Evolutionary conservation across 2,329 filamentous ascomycete species (phyloP).

Genomic region (Aspergillus sojae): DNA sequence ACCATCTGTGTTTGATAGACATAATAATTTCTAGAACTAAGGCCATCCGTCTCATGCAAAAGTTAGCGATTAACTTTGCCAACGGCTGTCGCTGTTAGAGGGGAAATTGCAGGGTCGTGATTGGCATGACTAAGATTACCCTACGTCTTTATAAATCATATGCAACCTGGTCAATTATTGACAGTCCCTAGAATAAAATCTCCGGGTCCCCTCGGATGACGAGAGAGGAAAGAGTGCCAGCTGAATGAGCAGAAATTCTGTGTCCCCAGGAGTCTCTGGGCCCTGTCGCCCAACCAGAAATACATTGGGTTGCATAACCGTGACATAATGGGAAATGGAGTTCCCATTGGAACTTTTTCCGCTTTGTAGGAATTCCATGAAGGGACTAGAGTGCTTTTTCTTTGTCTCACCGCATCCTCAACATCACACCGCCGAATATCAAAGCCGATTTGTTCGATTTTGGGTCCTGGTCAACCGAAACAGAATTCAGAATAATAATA

Average conservation of each 20-base stretch:
- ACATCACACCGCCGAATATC: constrained; percentile 9
- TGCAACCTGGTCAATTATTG: constrained; percentile 1
- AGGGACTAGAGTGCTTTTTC: background rate
- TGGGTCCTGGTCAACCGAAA: background rate
- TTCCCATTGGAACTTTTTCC: background rate
- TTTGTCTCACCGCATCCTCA: constrained; percentile 9
- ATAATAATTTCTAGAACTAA: background rate
- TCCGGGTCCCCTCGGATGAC: constrained; percentile 5
- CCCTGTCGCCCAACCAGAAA: background rate
- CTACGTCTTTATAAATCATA: background rate
- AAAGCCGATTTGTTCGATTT: background rate
- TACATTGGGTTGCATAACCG: background rate
- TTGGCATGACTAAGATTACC: background rate
- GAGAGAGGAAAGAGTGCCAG: background rate
- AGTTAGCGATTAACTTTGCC: background rate
- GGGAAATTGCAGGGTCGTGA: background rate
- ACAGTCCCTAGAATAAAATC: background rate
- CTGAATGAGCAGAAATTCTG: background rate
- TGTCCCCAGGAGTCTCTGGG: background rate
- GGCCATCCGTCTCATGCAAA: background rate
- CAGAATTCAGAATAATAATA: background rate
- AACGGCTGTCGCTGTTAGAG: background rate
- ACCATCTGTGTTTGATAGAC: background rate
- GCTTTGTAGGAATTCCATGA: background rate
- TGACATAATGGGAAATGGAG: background rate